Percentiles rank a stretch among this genome's conserved stretches.
These are phyloP conservation scores for Ambrosia artemisiifolia DNA, from an alignment of 129 eudicot genomes.

Conservation along the genomic window DNA sequence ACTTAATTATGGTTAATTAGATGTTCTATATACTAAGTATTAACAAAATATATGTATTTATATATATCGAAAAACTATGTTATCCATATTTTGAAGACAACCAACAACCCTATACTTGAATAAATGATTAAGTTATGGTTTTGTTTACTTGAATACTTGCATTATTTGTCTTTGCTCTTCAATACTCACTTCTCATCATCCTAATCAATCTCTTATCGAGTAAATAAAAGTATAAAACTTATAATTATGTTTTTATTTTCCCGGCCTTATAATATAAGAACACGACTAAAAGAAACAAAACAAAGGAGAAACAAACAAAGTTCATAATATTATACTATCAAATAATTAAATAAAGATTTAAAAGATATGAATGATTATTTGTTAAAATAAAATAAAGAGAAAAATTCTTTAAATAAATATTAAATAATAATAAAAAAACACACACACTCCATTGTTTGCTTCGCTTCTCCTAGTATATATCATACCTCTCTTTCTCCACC, in stretches of 20 bases:
- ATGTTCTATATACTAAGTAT: neutral
- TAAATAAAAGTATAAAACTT: no score
- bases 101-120: neutral
- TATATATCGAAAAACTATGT: neutral
- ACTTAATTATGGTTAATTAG: neutral
- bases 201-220: no score
- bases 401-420: neutral
- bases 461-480: neutral
- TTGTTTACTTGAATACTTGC: neutral
- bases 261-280: no score
- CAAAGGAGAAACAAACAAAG: no score
- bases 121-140: neutral
- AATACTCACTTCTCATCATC: neutral
- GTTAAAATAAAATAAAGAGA: neutral
- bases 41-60: neutral
- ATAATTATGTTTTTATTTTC: no score
- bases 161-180: neutral
- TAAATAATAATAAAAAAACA: neutral
- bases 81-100: neutral
- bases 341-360: neutral
- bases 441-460: neutral
- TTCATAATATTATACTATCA: no score
- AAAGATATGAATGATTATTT: neutral
- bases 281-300: no score
- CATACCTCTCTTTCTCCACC: slow-evolving; percentile 13